These are phyloP conservation scores for Gossypium turneri DNA, from an alignment of 345 rosid species.

Conservation along the genomic window DNA sequence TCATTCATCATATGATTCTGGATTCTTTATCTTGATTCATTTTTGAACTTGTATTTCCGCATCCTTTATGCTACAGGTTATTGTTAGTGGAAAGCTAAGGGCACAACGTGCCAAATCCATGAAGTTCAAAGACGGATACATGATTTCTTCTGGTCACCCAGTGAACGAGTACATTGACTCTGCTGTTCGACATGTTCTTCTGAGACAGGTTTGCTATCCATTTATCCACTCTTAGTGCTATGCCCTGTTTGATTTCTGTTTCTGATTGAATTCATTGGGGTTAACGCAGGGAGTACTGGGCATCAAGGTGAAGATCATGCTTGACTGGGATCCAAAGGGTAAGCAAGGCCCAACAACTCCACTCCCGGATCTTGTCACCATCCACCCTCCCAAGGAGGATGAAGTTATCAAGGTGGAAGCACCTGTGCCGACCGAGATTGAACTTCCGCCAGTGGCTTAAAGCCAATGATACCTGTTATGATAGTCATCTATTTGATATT, in stretches of 20 bases:
- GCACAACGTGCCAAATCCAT: conserved; percentile 92
- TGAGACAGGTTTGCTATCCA: conserved; percentile 60
- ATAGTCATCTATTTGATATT: not conserved
- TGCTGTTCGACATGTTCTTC: conserved; percentile 79
- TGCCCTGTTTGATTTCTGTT: not conserved
- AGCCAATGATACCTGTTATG: not conserved
- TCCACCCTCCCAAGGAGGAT: conserved; percentile 77
- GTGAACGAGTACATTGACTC: conserved; percentile 83
- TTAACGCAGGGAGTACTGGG: conserved; percentile 71
- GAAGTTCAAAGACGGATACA: conserved; percentile 95
- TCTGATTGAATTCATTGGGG: not conserved
- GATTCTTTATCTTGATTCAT: not conserved
- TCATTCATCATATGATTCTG: not conserved
- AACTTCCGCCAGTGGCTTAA: conserved; percentile 39
- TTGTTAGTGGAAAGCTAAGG: conserved; percentile 85
- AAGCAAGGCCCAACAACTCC: conserved; percentile 72
- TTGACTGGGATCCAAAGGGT: conserved; percentile 88
- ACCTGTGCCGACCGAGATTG: conserved; percentile 31
- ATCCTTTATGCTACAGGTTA: conserved; percentile 42
- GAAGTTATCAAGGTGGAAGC: conserved; percentile 27
- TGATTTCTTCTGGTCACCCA: conserved; percentile 94
- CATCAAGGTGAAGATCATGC: conserved; percentile 87
- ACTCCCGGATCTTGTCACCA: conserved; percentile 73
- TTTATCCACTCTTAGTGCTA: too few relatives aligned
- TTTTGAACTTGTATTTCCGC: too few relatives aligned